Conservation (phyloP, 2,329 filamentous ascomycete genomes). For the Pseudocercospora pini-densiflorae region DNA sequence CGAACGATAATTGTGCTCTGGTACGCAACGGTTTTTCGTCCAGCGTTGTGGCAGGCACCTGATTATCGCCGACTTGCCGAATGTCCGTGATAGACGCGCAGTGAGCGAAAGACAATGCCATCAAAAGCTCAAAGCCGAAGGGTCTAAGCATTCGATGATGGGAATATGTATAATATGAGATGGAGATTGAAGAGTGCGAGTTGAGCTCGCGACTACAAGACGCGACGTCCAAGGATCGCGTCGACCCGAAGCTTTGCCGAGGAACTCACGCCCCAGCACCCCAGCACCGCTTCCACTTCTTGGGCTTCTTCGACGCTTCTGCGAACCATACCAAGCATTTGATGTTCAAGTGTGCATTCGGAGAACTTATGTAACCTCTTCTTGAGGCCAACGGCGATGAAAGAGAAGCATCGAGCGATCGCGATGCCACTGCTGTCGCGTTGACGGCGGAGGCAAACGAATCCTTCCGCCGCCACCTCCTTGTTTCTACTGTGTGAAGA, state of each 20-base stretch:
- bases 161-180: no score
- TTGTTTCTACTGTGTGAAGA: not conserved
- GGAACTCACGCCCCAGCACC: not conserved
- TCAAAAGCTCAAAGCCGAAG: not conserved
- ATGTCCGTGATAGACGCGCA: not conserved
- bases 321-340: not conserved
- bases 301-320: not conserved
- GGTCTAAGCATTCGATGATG: not conserved
- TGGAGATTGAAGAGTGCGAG: no score
- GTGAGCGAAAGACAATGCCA: not conserved
- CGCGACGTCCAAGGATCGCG: not conserved
- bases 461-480: slow-evolving; percentile 5
- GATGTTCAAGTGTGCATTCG: not conserved
- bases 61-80: not conserved
- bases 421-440: not conserved
- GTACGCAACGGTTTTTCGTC: not conserved
- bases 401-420: not conserved
- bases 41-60: not conserved
- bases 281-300: not conserved
- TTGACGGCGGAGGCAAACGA: not conserved
- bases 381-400: not conserved
- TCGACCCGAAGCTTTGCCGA: not conserved
- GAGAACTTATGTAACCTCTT: not conserved
- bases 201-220: no score
- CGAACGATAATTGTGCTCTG: not conserved